Evolutionary conservation across 163 green algal species (phyloP).

Genomic region (Prototheca cutis): DNA sequence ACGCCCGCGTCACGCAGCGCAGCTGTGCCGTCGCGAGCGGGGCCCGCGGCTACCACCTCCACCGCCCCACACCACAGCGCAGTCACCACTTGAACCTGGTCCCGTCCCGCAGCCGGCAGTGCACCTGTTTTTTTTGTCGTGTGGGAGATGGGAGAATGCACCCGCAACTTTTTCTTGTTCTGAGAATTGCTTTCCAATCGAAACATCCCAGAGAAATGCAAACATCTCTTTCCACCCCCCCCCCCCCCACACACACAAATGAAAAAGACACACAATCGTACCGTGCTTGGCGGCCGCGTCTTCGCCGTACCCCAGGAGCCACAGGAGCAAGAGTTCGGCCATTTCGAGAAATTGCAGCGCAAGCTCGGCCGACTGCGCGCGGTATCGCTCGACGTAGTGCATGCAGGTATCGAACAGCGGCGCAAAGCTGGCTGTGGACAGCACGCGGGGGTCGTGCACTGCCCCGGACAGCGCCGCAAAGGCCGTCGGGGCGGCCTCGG

Average conservation of each 20-base stretch:
- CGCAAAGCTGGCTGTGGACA: constrained; percentile 34
- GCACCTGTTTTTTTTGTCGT: too few species aligned
- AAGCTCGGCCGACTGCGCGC: constrained; percentile 9
- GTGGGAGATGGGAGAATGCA: too few species aligned
- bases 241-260: too few species aligned
- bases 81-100: too few species aligned
- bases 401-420: constrained; percentile 44
- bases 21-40: constrained; percentile 26
- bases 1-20: constrained; percentile 53
- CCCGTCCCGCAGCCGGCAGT: too few species aligned
- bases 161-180: too few species aligned
- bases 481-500: constrained; percentile 19
- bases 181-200: too few species aligned
- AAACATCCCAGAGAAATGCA: too few species aligned
- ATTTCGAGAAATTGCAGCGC: constrained; percentile 38
- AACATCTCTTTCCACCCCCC: too few species aligned
- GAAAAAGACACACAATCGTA: too few species aligned
- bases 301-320: constrained; percentile 31
- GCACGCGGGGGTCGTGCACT: constrained; percentile 16
- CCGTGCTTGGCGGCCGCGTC: too few species aligned
- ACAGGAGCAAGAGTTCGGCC: constrained; percentile 37
- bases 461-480: constrained; percentile 28
- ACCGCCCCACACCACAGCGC: constrained; percentile 54
- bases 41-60: constrained; percentile 22
- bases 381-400: constrained; percentile 19